These are phyloP conservation scores for Phytophthora colocasiae DNA, from an alignment of 352 stramenopile species.

Conservation along the genomic window DNA sequence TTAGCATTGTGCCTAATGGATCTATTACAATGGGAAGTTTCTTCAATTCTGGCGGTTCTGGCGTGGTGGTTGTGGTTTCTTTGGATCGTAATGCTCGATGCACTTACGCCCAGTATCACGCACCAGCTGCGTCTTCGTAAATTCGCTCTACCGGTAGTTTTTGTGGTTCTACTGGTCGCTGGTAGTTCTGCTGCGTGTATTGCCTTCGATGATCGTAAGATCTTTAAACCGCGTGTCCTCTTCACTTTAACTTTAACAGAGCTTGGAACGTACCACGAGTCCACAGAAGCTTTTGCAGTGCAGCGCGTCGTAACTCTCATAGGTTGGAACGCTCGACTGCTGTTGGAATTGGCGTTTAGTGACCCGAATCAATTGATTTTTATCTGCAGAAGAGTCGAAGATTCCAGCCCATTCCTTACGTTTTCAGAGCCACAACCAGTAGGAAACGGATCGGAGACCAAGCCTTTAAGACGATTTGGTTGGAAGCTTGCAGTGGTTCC, in stretches of 20 bases:
- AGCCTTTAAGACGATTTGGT: not conserved
- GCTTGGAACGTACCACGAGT: conserved; percentile 10
- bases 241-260: conserved; percentile 6
- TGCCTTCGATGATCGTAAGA: conserved; percentile 3
- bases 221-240: conserved; percentile 27
- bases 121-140: conserved; percentile 13
- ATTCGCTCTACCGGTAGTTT: conserved; percentile 5
- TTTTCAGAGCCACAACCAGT: conserved; percentile 16
- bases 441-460: not conserved
- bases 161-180: conserved; percentile 16
- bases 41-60: conserved; percentile 40
- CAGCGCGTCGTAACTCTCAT: conserved; percentile 36
- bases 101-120: conserved; percentile 44
- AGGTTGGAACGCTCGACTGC: conserved; percentile 25
- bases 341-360: conserved; percentile 17
- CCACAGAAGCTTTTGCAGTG: conserved; percentile 16
- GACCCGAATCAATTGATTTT: conserved; percentile 26
- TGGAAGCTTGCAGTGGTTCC: conserved; percentile 3
- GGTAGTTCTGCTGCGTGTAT: conserved; percentile 13
- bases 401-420: conserved; percentile 25
- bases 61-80: conserved; percentile 61
- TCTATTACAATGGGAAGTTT: conserved; percentile 42
- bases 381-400: conserved; percentile 29
- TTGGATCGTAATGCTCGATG: conserved; percentile 55
- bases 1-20: conserved; percentile 40